These are phyloP conservation scores for Pulveroboletus sp. DNA, from an alignment of 768 basidiomycete genomes.

Conservation along the genomic window DNA sequence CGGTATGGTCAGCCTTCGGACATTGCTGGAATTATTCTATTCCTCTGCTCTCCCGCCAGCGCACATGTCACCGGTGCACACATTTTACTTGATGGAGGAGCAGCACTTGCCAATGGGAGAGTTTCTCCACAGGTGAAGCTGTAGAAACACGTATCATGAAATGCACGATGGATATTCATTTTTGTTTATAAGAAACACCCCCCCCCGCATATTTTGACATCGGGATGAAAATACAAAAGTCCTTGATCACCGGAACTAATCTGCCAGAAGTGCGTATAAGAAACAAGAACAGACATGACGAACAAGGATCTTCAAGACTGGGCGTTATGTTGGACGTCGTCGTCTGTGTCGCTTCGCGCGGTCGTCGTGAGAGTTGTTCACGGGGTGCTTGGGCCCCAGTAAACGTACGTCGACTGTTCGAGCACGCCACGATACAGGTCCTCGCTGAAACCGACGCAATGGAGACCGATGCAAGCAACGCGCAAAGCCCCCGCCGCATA, in stretches of 20 bases:
- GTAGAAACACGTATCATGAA: constrained; percentile 6
- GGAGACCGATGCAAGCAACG: constrained; percentile 69
- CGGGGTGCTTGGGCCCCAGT: constrained; percentile 22
- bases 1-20: constrained; percentile 65
- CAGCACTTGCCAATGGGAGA: constrained; percentile 18
- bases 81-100: constrained; percentile 69
- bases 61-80: constrained; percentile 76
- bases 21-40: constrained; percentile 68
- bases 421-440: constrained; percentile 61
- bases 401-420: constrained; percentile 49
- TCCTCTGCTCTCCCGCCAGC: constrained; percentile 68
- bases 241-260: constrained; percentile 2
- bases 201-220: too few relatives aligned
- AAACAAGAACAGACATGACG: not conserved
- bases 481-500: constrained; percentile 72
- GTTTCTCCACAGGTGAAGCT: constrained; percentile 26
- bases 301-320: constrained; percentile 3
- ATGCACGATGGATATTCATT: not conserved
- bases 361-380: constrained; percentile 13
- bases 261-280: not conserved
- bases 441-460: constrained; percentile 76
- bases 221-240: not conserved
- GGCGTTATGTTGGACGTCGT: constrained; percentile 7
- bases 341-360: constrained; percentile 12
- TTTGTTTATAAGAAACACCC: not conserved